These are phyloP conservation scores for Solanum paucissectum DNA, from an alignment of 257 asterid species.

Conservation along the genomic window DNA sequence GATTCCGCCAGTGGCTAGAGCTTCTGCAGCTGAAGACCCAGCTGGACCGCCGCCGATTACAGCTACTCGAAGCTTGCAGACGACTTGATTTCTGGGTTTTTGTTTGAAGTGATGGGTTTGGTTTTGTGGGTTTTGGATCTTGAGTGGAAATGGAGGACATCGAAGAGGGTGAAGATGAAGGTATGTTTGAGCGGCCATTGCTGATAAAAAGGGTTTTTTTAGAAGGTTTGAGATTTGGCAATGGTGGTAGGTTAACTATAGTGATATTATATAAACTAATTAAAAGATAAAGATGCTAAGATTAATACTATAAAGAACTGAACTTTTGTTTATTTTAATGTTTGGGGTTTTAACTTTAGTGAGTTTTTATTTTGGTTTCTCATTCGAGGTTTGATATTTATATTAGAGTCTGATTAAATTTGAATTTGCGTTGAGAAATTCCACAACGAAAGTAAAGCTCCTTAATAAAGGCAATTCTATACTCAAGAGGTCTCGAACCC, in stretches of 20 bases:
- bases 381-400: too few species aligned
- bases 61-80: conserved; percentile 53
- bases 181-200: conserved; percentile 43
- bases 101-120: conserved; percentile 8
- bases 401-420: too few species aligned
- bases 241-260: not conserved
- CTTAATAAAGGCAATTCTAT: too few species aligned
- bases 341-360: not conserved
- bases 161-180: conserved; percentile 26
- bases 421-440: too few species aligned
- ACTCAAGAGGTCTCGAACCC: too few species aligned
- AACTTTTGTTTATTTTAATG: not conserved
- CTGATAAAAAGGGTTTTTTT: not conserved
- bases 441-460: too few species aligned
- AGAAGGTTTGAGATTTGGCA: not conserved
- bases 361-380: not conserved
- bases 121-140: conserved; percentile 8
- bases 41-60: conserved; percentile 89
- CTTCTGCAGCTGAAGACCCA: conserved; percentile 85
- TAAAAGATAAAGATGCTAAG: not conserved
- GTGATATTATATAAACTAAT: too few species aligned
- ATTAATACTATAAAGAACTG: not conserved
- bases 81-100: conserved; percentile 9
- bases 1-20: conserved; percentile 61
- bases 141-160: conserved; percentile 13